phyloP scores from a whole-genome alignment of 1,284 basidiomycete species.

The Cryptococcus neoformans region DNA sequence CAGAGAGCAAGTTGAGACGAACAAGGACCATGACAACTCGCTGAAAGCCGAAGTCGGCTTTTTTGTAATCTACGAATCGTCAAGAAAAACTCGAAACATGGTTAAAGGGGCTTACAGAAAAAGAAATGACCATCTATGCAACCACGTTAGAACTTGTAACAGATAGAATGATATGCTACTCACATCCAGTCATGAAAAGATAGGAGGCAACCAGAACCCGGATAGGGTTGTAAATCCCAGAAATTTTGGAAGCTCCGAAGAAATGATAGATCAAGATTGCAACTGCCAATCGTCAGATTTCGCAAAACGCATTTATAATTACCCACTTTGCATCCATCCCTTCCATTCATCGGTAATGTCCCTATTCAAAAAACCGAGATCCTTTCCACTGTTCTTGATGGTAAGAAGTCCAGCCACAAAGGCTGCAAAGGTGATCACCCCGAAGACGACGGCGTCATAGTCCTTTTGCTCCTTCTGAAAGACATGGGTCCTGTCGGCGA shows the following conservation, averaged over 20 bases:
- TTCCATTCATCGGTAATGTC: constrained; percentile 95
- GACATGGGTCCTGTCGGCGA: constrained; percentile 74
- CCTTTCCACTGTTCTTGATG: constrained; percentile 62
- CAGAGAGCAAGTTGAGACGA: constrained; percentile 75
- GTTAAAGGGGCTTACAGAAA: constrained; percentile 32
- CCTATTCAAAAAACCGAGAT: constrained; percentile 79
- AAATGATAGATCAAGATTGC: constrained; percentile 87
- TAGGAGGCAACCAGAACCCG: constrained; percentile 83
- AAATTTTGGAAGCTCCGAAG: constrained; percentile 76
- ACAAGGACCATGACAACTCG: constrained; percentile 74
- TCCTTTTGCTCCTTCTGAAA: constrained; percentile 87
- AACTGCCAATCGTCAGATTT: constrained; percentile 53
- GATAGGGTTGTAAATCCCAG: constrained; percentile 85
- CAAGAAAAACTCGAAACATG: constrained; percentile 24
- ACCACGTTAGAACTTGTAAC: background rate
- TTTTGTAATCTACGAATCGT: constrained; percentile 70
- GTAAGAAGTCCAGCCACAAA: constrained; percentile 63
- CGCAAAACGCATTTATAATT: background rate
- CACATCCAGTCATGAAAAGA: constrained; percentile 61
- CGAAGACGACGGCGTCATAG: constrained; percentile 67
- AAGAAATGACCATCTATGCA: constrained; percentile 5
- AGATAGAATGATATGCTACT: constrained; percentile 10
- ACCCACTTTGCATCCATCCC: constrained; percentile 90
- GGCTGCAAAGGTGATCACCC: constrained; percentile 56
- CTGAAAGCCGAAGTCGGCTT: constrained; percentile 75